Base-by-base conservation (phyloP, 2,329 filamentous ascomycete species). In the Penicillium crustosum region DNA sequence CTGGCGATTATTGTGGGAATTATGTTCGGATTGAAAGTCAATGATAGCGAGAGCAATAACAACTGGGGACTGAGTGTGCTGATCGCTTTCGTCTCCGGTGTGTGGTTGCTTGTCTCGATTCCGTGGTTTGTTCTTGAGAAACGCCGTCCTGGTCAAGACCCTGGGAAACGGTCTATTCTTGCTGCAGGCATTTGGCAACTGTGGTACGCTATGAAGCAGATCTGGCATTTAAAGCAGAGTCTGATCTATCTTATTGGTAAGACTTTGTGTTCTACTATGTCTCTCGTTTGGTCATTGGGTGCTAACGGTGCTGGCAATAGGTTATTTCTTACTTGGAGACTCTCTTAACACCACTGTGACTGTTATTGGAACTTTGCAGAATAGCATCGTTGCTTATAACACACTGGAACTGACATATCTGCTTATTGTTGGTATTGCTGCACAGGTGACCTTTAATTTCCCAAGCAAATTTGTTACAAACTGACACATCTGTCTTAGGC, bases 341-440 rank as follows among this genome's bases (percentile, higher is more conserved):
- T 86, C 83, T 1, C 77, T 89, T 36, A 89, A 89, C 69, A 90
- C 87, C 0, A 88, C 86, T 0, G 84, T 89, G 6, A 89, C 87
- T 0, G 86, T 89, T 23, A 85, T 89, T 33, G 79, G 76, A 0
- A 89, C 86, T 0, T 72, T 89, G 6, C 87, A 89, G 66, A 89
- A 89, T 63, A 78, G 79, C 36, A 81, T 89, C 4, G 85, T 89
- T 3, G 77, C 80, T 4, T 89, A 88, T 71, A 85, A 87, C 66
- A 86, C 85, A 0, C 75, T 89, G 27, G 80, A 85, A 48, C 70
- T 89, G 6, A 88, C 86, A 0, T 89, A 89, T 65, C 80, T 89
- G 9, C 75, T 88, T 25, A 83, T 89, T 12, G 86, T 88, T 2
- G 86, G 86, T 5, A 87, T 89, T 51, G 82, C 78, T 7, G 81